Conservation (phyloP, 1,284 basidiomycete genomes). For the Trichosporon faecale region DNA sequence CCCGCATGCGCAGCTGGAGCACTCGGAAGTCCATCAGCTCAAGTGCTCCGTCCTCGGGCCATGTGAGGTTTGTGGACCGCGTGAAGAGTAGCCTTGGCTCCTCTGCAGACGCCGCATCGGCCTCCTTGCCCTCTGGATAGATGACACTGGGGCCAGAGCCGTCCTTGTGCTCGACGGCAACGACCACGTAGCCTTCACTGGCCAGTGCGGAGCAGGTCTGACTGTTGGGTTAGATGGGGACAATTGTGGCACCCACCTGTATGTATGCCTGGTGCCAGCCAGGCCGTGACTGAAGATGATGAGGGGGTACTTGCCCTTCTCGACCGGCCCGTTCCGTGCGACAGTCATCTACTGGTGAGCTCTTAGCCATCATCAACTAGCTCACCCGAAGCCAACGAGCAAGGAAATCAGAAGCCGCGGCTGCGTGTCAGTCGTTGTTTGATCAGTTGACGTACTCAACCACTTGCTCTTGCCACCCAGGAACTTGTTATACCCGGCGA, state of each 20-base stretch:
- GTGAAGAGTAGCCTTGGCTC: slow-evolving; percentile 7
- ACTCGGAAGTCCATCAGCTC: slow-evolving; percentile 55
- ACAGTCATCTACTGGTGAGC: neutral
- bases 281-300: slow-evolving; percentile 78
- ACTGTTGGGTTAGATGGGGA: slow-evolving; percentile 47
- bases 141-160: slow-evolving; percentile 61
- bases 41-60: neutral
- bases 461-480: slow-evolving; percentile 19
- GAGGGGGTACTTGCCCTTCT: slow-evolving; percentile 59
- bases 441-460: neutral
- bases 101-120: slow-evolving; percentile 54
- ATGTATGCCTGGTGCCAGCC: slow-evolving; percentile 67
- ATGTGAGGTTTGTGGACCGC: neutral
- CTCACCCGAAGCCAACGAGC: neutral
- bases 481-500: slow-evolving; percentile 37
- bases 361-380: neutral
- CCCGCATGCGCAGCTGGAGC: slow-evolving; percentile 65
- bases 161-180: slow-evolving; percentile 73
- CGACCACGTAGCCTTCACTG: slow-evolving; percentile 68
- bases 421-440: neutral
- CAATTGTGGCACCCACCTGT: slow-evolving; percentile 57
- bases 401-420: neutral
- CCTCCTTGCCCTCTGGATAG: slow-evolving; percentile 15
- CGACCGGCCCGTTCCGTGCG: neutral
- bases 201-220: slow-evolving; percentile 68